These are phyloP conservation scores for Colletotrichum falcatum DNA, from an alignment of 2,329 filamentous ascomycete species.

Conservation along the genomic window DNA sequence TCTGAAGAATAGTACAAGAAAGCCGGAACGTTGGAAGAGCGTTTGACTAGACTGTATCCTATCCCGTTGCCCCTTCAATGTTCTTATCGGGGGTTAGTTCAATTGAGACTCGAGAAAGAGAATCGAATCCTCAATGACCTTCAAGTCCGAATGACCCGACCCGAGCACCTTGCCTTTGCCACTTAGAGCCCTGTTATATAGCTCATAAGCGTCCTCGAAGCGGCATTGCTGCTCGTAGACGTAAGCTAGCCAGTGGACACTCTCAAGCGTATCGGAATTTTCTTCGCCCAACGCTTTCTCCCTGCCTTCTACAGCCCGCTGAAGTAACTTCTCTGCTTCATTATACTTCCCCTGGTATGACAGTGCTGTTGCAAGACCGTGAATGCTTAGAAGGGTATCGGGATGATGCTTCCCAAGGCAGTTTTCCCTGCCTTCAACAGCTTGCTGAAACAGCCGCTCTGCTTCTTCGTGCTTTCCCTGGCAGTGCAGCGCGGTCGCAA, in stretches of 20 bases:
- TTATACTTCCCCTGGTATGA: background rate
- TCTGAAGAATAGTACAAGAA: background rate
- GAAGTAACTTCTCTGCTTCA: background rate
- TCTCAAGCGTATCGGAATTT: background rate
- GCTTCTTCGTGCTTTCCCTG: background rate
- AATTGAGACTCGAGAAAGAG: too few relatives aligned
- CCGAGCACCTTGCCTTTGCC: background rate
- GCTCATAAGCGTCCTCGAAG: background rate
- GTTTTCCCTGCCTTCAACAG: background rate
- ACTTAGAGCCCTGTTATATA: background rate
- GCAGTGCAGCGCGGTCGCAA: accelerated
- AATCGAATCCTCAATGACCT: too few relatives aligned
- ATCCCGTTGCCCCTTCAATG: background rate
- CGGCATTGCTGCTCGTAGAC: background rate
- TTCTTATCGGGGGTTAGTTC: background rate
- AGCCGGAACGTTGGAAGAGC: background rate
- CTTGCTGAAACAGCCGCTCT: background rate
- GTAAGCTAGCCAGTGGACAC: background rate
- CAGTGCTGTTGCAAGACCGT: background rate
- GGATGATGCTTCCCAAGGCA: background rate
- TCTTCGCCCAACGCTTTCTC: background rate
- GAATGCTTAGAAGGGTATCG: background rate
- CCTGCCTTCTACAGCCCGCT: background rate
- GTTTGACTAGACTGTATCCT: too few relatives aligned
- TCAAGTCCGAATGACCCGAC: too few relatives aligned